Percentiles rank a stretch among this genome's conserved stretches.
Conservation (phyloP, 768 basidiomycete genomes). For the Amanita molliuscula region DNA sequence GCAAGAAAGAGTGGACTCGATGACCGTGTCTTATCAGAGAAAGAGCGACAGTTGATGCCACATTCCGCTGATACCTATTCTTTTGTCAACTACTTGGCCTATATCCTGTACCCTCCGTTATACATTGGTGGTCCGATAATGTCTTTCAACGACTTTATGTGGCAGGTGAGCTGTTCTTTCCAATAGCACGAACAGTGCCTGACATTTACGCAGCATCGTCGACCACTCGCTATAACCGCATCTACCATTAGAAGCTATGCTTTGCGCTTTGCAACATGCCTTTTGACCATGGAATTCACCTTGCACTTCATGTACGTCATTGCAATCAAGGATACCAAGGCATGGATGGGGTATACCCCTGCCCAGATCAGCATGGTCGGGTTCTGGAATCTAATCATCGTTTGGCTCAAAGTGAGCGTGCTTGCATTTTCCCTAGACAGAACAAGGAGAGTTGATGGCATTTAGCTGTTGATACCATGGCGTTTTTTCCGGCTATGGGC, state of each 20-base stretch:
- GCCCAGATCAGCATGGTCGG: conserved; percentile 86
- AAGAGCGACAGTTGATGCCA: conserved; percentile 43
- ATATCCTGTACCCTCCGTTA: conserved; percentile 85
- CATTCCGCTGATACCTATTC: conserved; percentile 55
- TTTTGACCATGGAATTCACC: conserved; percentile 84
- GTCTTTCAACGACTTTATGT: conserved; percentile 91
- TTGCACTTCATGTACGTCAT: conserved; percentile 95
- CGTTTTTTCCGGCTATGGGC: conserved; percentile 96
- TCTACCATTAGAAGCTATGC: conserved; percentile 43
- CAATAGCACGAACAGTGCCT: background rate
- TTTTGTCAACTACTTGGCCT: conserved; percentile 67
- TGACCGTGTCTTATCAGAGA: conserved; percentile 32
- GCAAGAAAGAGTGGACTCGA: conserved; percentile 12
- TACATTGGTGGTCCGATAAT: conserved; percentile 96
- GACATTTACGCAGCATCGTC: conserved; percentile 39
- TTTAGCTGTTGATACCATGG: conserved; percentile 90
- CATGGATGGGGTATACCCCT: conserved; percentile 73
- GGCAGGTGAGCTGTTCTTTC: conserved; percentile 54
- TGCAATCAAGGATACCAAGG: conserved; percentile 83
- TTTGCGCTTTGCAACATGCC: conserved; percentile 56
- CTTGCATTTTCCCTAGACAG: background rate
- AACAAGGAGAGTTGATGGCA: background rate
- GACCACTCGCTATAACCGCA: conserved; percentile 36
- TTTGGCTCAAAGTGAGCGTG: conserved; percentile 83
- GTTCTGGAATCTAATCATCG: conserved; percentile 93